phyloP scores from a whole-genome alignment of 495 filamentous ascomycete species.

The Aspergillus bertholletiae region DNA sequence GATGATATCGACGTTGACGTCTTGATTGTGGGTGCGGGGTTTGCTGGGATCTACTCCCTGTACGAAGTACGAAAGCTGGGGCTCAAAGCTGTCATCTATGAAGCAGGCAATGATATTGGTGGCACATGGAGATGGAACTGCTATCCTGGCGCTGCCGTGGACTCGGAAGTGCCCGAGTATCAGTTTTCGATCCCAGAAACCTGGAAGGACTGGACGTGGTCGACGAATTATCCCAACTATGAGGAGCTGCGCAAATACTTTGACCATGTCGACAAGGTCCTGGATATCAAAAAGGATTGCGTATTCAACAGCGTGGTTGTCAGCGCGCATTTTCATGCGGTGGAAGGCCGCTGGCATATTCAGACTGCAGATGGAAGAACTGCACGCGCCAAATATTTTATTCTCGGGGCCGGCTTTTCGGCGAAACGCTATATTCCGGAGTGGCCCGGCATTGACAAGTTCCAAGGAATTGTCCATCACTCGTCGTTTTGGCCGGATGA shows the following conservation, averaged over 20 bases:
- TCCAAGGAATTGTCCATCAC: constrained; percentile 52
- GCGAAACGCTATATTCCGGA: constrained; percentile 34
- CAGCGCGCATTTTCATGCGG: constrained; percentile 41
- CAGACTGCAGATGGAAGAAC: constrained; percentile 42
- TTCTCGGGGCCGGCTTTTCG: constrained; percentile 38
- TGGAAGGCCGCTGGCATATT: constrained; percentile 42
- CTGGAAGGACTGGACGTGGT: constrained; percentile 53
- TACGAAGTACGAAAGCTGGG: constrained; percentile 31
- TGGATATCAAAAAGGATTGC: constrained; percentile 48
- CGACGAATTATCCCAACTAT: constrained; percentile 46
- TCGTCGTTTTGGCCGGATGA: constrained; percentile 57
- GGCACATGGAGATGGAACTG: constrained; percentile 51
- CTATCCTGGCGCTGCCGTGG: constrained; percentile 48
- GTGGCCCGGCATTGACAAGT: constrained; percentile 50
- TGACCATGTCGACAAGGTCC: constrained; percentile 46
- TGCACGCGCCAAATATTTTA: constrained; percentile 43
- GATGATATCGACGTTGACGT: constrained; percentile 39
- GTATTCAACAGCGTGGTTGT: constrained; percentile 47
- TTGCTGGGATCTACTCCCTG: constrained; percentile 35
- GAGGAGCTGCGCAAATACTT: constrained; percentile 53
- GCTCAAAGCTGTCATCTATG: constrained; percentile 25
- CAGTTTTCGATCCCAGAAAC: constrained; percentile 48
- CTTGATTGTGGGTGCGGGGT: constrained; percentile 52
- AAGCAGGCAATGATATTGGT: constrained; percentile 43
- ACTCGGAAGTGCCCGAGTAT: constrained; percentile 49